Percentiles rank a stretch among this genome's conserved stretches.
Conservation (phyloP, 768 basidiomycete species). For the Boletus pseudo-olivaceus region DNA sequence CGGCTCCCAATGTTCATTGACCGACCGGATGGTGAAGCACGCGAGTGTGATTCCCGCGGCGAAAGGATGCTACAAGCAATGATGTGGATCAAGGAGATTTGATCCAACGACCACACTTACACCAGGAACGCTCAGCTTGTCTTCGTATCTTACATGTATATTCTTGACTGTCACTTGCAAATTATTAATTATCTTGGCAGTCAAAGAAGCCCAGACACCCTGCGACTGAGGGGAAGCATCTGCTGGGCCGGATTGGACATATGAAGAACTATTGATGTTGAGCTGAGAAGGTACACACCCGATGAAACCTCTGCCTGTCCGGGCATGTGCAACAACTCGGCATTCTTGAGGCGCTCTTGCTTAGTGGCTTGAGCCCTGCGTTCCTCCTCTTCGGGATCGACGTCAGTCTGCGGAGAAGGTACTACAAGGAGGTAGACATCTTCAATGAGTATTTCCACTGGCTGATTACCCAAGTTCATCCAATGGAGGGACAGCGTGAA, state of each 20-base stretch:
- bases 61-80: slow-evolving; percentile 75
- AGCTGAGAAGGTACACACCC: slow-evolving; percentile 34
- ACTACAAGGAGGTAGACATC: slow-evolving; percentile 94
- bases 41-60: slow-evolving; percentile 86
- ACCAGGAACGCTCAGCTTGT: slow-evolving; percentile 88
- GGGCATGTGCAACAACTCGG: slow-evolving; percentile 75
- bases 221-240: slow-evolving; percentile 72
- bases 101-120: slow-evolving; percentile 44
- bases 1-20: slow-evolving; percentile 82
- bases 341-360: slow-evolving; percentile 82
- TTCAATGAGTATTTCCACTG: slow-evolving; percentile 87
- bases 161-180: slow-evolving; percentile 94
- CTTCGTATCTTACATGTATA: slow-evolving; percentile 95
- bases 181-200: slow-evolving; percentile 91
- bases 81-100: not conserved
- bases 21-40: slow-evolving; percentile 85
- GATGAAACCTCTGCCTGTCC: slow-evolving; percentile 49
- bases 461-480: slow-evolving; percentile 85
- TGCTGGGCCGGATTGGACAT: slow-evolving; percentile 15
- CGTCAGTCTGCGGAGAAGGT: slow-evolving; percentile 64
- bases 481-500: slow-evolving; percentile 85
- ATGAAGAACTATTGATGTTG: not conserved
- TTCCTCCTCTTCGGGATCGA: slow-evolving; percentile 84
- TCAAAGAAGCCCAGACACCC: slow-evolving; percentile 77
- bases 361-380: slow-evolving; percentile 79